phyloP scores from a whole-genome alignment of 208 protist genomes.

The Leishmania mexicana region DNA sequence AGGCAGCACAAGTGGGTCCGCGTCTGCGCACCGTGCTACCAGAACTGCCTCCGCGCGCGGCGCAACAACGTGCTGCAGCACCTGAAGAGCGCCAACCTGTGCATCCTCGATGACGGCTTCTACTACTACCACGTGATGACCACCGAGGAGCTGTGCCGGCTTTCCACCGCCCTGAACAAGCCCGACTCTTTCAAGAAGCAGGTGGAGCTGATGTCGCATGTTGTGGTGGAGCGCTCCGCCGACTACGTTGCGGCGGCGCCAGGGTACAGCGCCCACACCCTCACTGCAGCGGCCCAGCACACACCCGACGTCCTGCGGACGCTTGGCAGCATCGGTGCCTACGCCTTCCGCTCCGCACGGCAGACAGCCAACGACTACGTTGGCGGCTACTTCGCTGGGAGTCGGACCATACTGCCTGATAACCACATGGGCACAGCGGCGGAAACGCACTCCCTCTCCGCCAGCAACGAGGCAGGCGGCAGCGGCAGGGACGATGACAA shows the following conservation, averaged over 20 bases:
- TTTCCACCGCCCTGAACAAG: constrained; percentile 46
- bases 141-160: constrained; percentile 40
- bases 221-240: constrained; percentile 48
- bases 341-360: constrained; percentile 29
- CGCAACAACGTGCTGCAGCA: constrained; percentile 36
- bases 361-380: constrained; percentile 38
- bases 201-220: constrained; percentile 46
- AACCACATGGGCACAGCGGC: constrained; percentile 8
- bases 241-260: constrained; percentile 37
- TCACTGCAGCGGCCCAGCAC: constrained; percentile 34
- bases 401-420: constrained; percentile 26
- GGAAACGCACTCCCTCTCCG: neutral
- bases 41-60: constrained; percentile 59
- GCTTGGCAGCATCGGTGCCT: constrained; percentile 32
- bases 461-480: neutral
- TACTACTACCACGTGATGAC: constrained; percentile 65
- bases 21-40: constrained; percentile 62
- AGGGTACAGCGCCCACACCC: constrained; percentile 27
- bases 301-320: constrained; percentile 38
- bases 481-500: neutral
- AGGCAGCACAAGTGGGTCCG: constrained; percentile 43
- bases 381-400: constrained; percentile 25
- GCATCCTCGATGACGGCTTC: constrained; percentile 60
- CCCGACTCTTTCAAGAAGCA: constrained; percentile 54
- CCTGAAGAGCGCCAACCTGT: constrained; percentile 48